phyloP scores from a whole-genome alignment of 2,329 filamentous ascomycete species.

The Metarhizium album region DNA sequence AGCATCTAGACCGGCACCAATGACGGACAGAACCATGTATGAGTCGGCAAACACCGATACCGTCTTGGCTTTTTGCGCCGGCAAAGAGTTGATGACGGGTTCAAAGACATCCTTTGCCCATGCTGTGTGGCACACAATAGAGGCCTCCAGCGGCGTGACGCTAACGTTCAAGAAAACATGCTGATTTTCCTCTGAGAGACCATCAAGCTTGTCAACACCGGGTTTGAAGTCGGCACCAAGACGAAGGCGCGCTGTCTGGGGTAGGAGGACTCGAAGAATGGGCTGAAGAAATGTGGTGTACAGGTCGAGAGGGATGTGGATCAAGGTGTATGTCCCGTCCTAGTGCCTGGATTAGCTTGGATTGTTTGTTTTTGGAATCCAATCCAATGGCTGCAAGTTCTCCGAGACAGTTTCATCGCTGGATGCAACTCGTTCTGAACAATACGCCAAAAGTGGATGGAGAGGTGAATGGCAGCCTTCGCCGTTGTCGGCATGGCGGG shows the following conservation, averaged over 20 bases:
- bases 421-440: not conserved
- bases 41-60: constrained; percentile 72
- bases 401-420: not conserved
- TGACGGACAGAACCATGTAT: constrained; percentile 82
- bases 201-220: constrained; percentile 30
- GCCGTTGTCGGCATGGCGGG: constrained; percentile 3
- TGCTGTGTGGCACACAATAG: constrained; percentile 72
- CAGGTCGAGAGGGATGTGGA: constrained; percentile 77
- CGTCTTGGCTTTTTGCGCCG: constrained; percentile 36
- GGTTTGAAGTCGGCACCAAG: constrained; percentile 22
- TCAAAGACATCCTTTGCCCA: constrained; percentile 67
- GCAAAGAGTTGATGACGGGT: constrained; percentile 56
- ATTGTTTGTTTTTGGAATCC: not conserved
- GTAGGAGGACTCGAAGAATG: constrained; percentile 75
- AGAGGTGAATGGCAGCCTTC: not conserved
- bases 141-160: constrained; percentile 85
- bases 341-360: constrained; percentile 26
- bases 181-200: constrained; percentile 39
- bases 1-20: constrained; percentile 81
- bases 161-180: constrained; percentile 90
- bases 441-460: not conserved
- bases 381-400: not conserved
- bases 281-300: constrained; percentile 74
- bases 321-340: constrained; percentile 79
- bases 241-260: constrained; percentile 38